phyloP scores from a whole-genome alignment of 495 filamentous ascomycete genomes.

The Lophiostoma macrostomum region DNA sequence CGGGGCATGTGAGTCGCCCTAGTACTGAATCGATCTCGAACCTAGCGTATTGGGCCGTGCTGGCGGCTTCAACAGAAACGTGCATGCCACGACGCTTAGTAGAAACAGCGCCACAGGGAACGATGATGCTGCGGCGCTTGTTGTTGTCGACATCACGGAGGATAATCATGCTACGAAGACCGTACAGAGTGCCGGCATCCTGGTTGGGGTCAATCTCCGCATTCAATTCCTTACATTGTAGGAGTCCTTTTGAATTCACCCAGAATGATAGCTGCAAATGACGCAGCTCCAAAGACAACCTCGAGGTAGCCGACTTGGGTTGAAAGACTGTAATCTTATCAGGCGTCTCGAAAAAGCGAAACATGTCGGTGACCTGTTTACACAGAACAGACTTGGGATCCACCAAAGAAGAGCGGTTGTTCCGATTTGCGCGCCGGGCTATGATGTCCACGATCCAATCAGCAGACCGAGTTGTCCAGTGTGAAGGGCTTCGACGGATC shows the following conservation, averaged over 20 bases:
- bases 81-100: slow-evolving; percentile 35
- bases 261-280: slow-evolving; percentile 32
- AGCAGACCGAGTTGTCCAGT: slow-evolving; percentile 19
- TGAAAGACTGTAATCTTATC: slow-evolving; percentile 25
- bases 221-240: slow-evolving; percentile 27
- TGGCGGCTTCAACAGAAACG: slow-evolving; percentile 34
- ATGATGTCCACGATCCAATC: slow-evolving; percentile 34
- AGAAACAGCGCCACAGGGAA: slow-evolving; percentile 21
- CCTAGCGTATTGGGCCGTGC: slow-evolving; percentile 37
- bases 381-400: background rate
- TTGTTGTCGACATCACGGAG: slow-evolving; percentile 39
- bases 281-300: slow-evolving; percentile 27
- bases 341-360: background rate
- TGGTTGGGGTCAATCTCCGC: slow-evolving; percentile 39
- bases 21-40: slow-evolving; percentile 34
- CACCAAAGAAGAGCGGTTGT: background rate
- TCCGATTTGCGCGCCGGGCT: slow-evolving; percentile 20
- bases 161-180: slow-evolving; percentile 47
- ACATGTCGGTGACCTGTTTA: background rate
- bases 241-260: slow-evolving; percentile 27
- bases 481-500: slow-evolving; percentile 16
- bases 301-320: background rate
- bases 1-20: slow-evolving; percentile 22
- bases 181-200: slow-evolving; percentile 50
- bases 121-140: slow-evolving; percentile 36